Conservation (phyloP, 176 grass and related monocot genomes). For the Rhynchospora breviuscula region DNA sequence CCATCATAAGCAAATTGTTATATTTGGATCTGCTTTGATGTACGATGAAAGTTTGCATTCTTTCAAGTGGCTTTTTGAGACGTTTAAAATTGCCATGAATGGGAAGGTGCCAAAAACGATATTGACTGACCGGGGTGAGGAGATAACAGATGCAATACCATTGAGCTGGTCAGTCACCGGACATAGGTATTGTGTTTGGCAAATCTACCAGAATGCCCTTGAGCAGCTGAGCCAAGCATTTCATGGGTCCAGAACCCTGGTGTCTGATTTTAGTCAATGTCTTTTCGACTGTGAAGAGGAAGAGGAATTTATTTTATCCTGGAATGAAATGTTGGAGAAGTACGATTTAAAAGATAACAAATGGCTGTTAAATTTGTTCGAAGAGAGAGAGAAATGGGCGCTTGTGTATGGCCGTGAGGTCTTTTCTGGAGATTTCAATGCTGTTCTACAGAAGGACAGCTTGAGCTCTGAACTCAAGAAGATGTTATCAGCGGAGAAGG, state of each 20-base stretch:
- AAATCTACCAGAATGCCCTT: slow-evolving; percentile 84
- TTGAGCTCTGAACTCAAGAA: slow-evolving; percentile 57
- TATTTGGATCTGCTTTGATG: slow-evolving; percentile 76
- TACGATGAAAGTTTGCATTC: slow-evolving; percentile 76
- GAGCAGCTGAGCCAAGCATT: slow-evolving; percentile 76
- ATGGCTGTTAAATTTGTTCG: slow-evolving; percentile 65
- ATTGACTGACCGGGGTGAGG: slow-evolving; percentile 55
- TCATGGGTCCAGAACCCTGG: slow-evolving; percentile 79
- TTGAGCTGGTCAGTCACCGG: slow-evolving; percentile 38
- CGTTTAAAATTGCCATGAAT: slow-evolving; percentile 84
- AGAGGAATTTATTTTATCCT: slow-evolving; percentile 57
- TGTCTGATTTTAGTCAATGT: slow-evolving; percentile 70
- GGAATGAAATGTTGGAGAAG: slow-evolving; percentile 76
- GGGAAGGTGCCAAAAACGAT: slow-evolving; percentile 64
- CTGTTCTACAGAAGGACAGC: slow-evolving; percentile 76
- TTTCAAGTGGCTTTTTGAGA: slow-evolving; percentile 80
- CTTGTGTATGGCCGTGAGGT: slow-evolving; percentile 59
- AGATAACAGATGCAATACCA: slow-evolving; percentile 47
- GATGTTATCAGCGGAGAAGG: slow-evolving; percentile 44
- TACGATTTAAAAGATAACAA: slow-evolving; percentile 81
- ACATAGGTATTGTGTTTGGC: slow-evolving; percentile 85
- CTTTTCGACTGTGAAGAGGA: slow-evolving; percentile 81
- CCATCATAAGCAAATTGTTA: slow-evolving; percentile 80
- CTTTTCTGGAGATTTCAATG: slow-evolving; percentile 89
- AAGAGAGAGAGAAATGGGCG: slow-evolving; percentile 77